Base-by-base conservation (phyloP, 306 rosid species). In the Mimosa pudica region DNA sequence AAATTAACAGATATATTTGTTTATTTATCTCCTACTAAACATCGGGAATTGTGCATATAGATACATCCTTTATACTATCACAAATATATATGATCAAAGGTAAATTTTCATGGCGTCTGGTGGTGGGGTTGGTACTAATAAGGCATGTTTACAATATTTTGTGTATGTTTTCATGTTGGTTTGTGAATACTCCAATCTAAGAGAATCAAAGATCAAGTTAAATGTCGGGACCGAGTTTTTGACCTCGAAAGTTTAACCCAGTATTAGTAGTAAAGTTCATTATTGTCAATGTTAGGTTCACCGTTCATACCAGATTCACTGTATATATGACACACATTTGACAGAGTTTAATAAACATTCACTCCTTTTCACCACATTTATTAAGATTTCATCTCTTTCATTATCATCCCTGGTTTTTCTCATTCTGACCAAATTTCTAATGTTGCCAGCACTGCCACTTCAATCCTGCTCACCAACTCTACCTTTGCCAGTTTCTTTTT, bases 201-300 rank as follows among this genome's bases (percentile, higher is more conserved):
- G 18, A 18, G 63, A 57, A 57, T 57, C 63, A 8, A 57, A 8
- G 63, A 30, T 57, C 42, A 8, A 57, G 63, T 57, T 17, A 57
- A 65, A 24, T 30, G 70, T 46, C 36, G 47, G 33, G 24, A 38
- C 20, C 12, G 13, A 1, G 5, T 33, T 6, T 75, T 20, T 57
- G 12, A 70, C 57, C 71, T 45, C 20, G 45, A 55, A 55, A n/a
- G n/a, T 1, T 16, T 17, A 16, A 55, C 17, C 61, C 30, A 55
- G 61, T 48, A 17, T 38, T 38, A n/a, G 60, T 52, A 13, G 16
- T 4, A 49, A 14, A 44, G 12, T 35, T 38, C 5, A 38, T 38
- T 5, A 63, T 5, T 9, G 54, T 48, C 63, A 51, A 49, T 36
- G 73, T 65, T 76, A 76, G 73, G 64, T 11, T 64, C 24, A 49